Percentiles rank a stretch among this genome's conserved stretches.
Conservation (phyloP, 805 yeast genomes). For the Cephaloascus albidus region DNA sequence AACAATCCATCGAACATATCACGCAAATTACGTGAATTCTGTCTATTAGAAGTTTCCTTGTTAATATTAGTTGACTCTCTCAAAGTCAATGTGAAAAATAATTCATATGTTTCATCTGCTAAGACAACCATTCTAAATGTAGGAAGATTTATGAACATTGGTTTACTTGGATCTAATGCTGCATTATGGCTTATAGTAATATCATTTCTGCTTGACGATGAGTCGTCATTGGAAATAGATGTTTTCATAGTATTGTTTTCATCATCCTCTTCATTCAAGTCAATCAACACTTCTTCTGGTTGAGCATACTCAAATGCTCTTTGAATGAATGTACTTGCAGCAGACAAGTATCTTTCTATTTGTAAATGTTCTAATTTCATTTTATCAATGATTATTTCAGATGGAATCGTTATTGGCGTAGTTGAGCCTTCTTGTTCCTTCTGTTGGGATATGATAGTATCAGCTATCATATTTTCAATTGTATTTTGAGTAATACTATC, state of each 20-base stretch:
- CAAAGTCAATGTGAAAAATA: conserved; percentile 65
- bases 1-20: conserved; percentile 86
- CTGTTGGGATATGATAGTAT: conserved; percentile 39
- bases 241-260: neutral
- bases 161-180: conserved; percentile 74
- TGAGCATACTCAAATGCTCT: conserved; percentile 87
- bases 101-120: conserved; percentile 90
- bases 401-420: conserved; percentile 34
- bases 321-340: conserved; percentile 80
- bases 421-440: conserved; percentile 8
- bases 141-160: conserved; percentile 67
- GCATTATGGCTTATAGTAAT: conserved; percentile 53
- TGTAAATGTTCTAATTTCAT: conserved; percentile 54
- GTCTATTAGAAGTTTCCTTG: conserved; percentile 23
- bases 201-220: conserved; percentile 25
- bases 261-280: neutral
- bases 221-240: conserved; percentile 19
- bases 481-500: conserved; percentile 56
- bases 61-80: conserved; percentile 60
- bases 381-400: conserved; percentile 53
- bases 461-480: conserved; percentile 62
- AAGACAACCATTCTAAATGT: conserved; percentile 91
- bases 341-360: conserved; percentile 72
- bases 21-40: conserved; percentile 47
- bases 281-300: conserved; percentile 38